Evolutionary conservation across 495 filamentous ascomycete genomes (phyloP).

Genomic region (Chaetomium fimeti): DNA sequence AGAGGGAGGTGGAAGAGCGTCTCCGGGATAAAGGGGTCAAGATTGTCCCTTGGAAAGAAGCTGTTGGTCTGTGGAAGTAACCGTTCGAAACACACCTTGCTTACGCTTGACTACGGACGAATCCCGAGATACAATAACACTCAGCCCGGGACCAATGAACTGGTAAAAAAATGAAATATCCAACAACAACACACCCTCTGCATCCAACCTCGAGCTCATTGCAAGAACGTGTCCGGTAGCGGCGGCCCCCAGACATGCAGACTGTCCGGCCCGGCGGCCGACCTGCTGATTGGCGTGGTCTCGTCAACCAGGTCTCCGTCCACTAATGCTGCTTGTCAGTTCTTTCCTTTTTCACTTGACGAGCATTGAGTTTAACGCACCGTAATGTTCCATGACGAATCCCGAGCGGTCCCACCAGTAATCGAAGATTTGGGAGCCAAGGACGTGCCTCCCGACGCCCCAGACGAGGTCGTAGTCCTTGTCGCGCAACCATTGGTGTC

Average conservation of each 20-base stretch:
- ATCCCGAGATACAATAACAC: background rate
- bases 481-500: constrained; percentile 62
- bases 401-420: constrained; percentile 48
- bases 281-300: constrained; percentile 2
- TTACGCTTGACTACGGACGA: no score
- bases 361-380: background rate
- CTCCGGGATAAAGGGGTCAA: constrained; percentile 24
- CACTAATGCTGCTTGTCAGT: background rate
- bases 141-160: no score
- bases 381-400: constrained; percentile 5
- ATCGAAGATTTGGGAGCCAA: constrained; percentile 62
- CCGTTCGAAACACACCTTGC: no score
- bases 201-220: background rate
- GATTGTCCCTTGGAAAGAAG: constrained; percentile 31
- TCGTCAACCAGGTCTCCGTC: constrained; percentile 6
- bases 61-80: constrained; percentile 20
- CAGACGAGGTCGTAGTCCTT: constrained; percentile 63
- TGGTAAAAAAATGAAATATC: background rate
- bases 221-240: constrained; percentile 2
- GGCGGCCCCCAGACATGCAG: constrained; percentile 7
- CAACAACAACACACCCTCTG: no score
- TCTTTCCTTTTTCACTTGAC: background rate
- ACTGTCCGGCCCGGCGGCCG: background rate
- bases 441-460: constrained; percentile 65
- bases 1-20: constrained; percentile 33